A percentile compares a stretch with the other conserved stretches of the same genome.
Evolutionary conservation across 1,139 yeast species (phyloP).

Genomic region (Nematodospora anomalae): DNA sequence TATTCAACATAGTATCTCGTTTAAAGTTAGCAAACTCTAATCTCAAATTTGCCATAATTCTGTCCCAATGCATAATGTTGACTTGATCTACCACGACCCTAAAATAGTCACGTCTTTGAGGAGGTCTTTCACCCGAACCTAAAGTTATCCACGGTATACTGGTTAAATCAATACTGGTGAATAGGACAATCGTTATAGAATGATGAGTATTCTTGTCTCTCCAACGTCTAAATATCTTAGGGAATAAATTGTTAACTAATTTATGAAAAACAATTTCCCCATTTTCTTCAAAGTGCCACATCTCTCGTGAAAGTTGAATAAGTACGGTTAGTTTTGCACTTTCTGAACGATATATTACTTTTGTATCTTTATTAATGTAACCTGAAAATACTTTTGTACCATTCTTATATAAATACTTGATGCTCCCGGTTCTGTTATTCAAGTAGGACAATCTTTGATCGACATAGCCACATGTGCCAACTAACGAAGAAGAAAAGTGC

Average conservation of each 20-base stretch:
- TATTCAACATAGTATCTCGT: conserved; percentile 61
- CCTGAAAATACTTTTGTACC: conserved; percentile 67
- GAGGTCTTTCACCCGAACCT: conserved; percentile 71
- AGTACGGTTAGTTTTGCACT: conserved; percentile 82
- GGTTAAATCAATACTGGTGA: conserved; percentile 75
- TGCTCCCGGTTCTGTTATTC: conserved; percentile 57
- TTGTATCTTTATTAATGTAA: conserved; percentile 72
- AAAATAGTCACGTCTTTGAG: conserved; percentile 73
- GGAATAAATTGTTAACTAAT: conserved; percentile 85
- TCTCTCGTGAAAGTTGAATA: conserved; percentile 87
- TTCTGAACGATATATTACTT: conserved; percentile 83
- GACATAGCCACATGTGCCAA: conserved; percentile 62
- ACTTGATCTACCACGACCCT: conserved; percentile 96
- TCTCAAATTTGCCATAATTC: conserved; percentile 84
- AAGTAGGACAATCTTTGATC: conserved; percentile 67
- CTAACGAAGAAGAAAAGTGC: conserved; percentile 66
- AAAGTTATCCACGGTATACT: conserved; percentile 55
- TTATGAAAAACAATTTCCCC: conserved; percentile 95
- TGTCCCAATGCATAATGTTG: conserved; percentile 82
- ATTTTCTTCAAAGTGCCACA: conserved; percentile 98
- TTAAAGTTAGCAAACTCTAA: conserved; percentile 83
- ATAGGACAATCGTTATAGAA: conserved; percentile 84
- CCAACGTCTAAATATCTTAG: conserved; percentile 88
- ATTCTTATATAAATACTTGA: conserved; percentile 66
- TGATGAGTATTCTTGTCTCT: conserved; percentile 84